Conservation (phyloP, 345 rosid species). For the Sonneratia caseolaris region DNA sequence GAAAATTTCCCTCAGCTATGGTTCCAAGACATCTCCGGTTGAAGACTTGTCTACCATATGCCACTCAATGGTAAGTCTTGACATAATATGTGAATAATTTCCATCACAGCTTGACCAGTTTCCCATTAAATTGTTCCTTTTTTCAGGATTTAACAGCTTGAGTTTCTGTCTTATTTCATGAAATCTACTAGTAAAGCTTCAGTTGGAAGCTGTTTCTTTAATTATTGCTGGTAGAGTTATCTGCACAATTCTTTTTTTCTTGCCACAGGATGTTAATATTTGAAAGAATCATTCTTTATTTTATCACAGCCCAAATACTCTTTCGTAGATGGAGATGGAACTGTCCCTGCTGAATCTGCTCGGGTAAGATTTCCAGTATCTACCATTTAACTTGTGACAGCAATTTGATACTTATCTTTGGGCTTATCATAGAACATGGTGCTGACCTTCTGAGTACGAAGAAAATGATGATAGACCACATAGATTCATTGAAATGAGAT, state of each 20-base stretch:
- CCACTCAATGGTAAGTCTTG: constrained; percentile 50
- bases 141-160: not conserved
- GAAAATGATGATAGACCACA: no score
- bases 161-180: not conserved
- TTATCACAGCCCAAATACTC: constrained; percentile 59
- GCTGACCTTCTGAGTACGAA: no score
- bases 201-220: not conserved
- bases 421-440: not conserved
- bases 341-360: constrained; percentile 86
- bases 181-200: not conserved
- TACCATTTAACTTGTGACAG: not conserved
- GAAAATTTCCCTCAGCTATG: constrained; percentile 45
- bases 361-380: constrained; percentile 24
- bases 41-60: constrained; percentile 76
- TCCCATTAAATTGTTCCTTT: not conserved
- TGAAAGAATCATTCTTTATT: not conserved
- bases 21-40: constrained; percentile 61
- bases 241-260: no score
- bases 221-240: not conserved
- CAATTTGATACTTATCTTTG: not conserved
- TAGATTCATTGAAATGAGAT: no score
- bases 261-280: not conserved
- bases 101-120: not conserved
- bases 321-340: constrained; percentile 87
- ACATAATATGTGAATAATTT: not conserved